Evolutionary conservation across 805 yeast genomes (phyloP).

Genomic region (Torulaspora indica): DNA sequence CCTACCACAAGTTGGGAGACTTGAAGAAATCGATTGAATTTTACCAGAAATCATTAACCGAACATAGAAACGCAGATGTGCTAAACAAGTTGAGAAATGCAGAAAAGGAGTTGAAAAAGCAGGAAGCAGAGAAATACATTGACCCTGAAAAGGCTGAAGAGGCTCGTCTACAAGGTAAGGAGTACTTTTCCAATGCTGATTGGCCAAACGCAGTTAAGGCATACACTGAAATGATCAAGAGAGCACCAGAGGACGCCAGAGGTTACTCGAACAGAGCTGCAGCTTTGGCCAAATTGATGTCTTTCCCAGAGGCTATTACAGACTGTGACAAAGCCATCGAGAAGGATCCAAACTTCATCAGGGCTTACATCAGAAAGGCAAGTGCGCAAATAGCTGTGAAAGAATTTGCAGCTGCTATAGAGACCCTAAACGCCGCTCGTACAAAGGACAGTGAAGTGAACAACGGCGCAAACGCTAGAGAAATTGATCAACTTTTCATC

Average conservation of each 20-base stretch:
- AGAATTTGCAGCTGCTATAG: slow-evolving; percentile 76
- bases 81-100: slow-evolving; percentile 80
- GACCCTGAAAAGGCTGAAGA: slow-evolving; percentile 92
- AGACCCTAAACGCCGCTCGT: slow-evolving; percentile 75
- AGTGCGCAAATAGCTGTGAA: slow-evolving; percentile 87
- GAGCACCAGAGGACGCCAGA: slow-evolving; percentile 95
- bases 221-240: slow-evolving; percentile 90
- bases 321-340: slow-evolving; percentile 90
- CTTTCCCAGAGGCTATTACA: slow-evolving; percentile 92
- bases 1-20: slow-evolving; percentile 71
- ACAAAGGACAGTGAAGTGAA: slow-evolving; percentile 60
- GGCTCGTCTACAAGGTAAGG: slow-evolving; percentile 91
- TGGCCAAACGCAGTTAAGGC: slow-evolving; percentile 97
- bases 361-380: slow-evolving; percentile 97
- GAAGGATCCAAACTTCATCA: slow-evolving; percentile 80
- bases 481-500: slow-evolving; percentile 75
- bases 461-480: slow-evolving; percentile 58
- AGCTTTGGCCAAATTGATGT: slow-evolving; percentile 86
- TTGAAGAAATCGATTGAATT: slow-evolving; percentile 65
- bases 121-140: slow-evolving; percentile 72
- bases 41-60: slow-evolving; percentile 90
- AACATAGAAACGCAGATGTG: slow-evolving; percentile 93
- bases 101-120: slow-evolving; percentile 76
- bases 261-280: slow-evolving; percentile 99
- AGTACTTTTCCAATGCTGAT: slow-evolving; percentile 79